Base-by-base conservation (phyloP, 2,329 filamentous ascomycete genomes). In the Colletotrichum sp. region DNA sequence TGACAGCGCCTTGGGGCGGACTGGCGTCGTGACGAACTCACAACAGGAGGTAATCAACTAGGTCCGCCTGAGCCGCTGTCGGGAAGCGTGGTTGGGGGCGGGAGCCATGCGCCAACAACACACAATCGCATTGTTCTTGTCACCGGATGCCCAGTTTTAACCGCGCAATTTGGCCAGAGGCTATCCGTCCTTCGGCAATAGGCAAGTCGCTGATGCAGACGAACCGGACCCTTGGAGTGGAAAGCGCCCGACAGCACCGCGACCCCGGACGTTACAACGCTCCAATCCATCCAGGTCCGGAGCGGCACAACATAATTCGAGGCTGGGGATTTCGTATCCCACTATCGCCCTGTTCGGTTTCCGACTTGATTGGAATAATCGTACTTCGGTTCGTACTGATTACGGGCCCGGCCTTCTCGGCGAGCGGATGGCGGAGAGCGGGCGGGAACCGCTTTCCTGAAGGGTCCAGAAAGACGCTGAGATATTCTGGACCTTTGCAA, bases 261-360 rank as follows among this genome's bases (percentile, higher is more conserved):
- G 26, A 43, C 32, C 30, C 30, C 48, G 32, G 52, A 36, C 26
- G 43, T 69, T 32, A 58, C 55, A 56, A 55, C 58, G 55, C 55
- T 56, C 48, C 32, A 32, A 52, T n/a, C 59, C 63, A 55, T 52
- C 62, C n/a, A 67, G 32, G 34, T 24, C 12, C 26, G 32, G 24
- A n/a, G 36, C 9, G 18, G 59, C 43, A 21, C 58, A 18, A 56
- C 32, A 43, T 56, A 48, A 48, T 48, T 48, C 24, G 64, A 64
- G 65, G 65, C 30, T 73, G 58, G 58, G 58, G 28, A 58, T 36
- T 62, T 73, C 65, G 65, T 69, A 56, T 69, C n/a, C n/a, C 70
- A 32, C 36, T 30, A 24, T 66, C 18, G 30, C 32, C 28, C 24
- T 18, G 13, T 34, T 52, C 70, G 62, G 55, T 61, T 21, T 56